Evolutionary conservation across 2,329 filamentous ascomycete species (phyloP), one percentile per base, ranked within the genome.

Genomic region (Emergomyces orientalis): DNA sequence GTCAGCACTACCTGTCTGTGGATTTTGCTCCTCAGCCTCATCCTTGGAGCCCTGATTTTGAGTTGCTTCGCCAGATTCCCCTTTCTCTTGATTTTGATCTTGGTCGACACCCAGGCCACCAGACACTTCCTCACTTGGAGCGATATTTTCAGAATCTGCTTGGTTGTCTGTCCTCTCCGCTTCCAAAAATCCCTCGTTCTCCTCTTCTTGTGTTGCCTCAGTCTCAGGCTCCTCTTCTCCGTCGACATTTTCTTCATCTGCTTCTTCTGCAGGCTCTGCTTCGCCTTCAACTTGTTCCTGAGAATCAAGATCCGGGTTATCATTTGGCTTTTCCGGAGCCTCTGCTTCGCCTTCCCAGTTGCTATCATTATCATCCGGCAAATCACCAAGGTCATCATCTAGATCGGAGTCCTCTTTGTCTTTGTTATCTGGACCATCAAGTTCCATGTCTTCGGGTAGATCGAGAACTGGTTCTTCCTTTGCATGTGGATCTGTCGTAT

Each of bases 391-490:
- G 47, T 79, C 76, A 64, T 77, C 75, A 59, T 75, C 76, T 14
- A 76, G 70, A 66, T 84, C 81, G 1, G 81, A 81, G 61, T 89
- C 75, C 62, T 73, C 75, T 39, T 77, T 80, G 4, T 83, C 83
- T 22, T 67, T 71, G 58, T 84, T 79, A 39, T 84, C 83, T 34
- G 89, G 79, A 9, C 84, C 88, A 66, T 93, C 88, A 62, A 94
- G 82, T 63, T 95, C 87, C 81, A 97, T 88, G 67, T 96, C 90
- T 51, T 96, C 91, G 0, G 91, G 91, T 27, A 96, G 80, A 55
- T 92, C 91, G 64, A 96, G 80, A 1, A 88, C 86, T 64, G 96
- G 87, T 69, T 91, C 87, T 72, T 96, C 88, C 68, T 93, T 84
- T 1, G 90, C 84, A 69, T 93, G 88, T 60, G 91, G 88, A 73